Evolutionary conservation across 805 yeast genomes (phyloP).

Genomic region (Aciculoconidium aculeatum): DNA sequence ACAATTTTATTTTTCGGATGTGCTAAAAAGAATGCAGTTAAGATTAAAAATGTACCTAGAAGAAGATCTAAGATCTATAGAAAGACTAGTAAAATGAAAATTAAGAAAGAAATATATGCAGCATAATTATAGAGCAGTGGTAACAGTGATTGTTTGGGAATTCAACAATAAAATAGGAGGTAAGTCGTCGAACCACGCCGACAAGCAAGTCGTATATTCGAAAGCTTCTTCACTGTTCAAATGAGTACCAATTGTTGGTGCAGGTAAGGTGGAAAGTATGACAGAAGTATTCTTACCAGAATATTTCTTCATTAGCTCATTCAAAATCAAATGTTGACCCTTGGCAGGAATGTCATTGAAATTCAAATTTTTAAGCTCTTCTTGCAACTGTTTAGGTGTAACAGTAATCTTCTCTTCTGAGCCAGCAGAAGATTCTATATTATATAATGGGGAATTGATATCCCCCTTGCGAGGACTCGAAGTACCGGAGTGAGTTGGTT

Average conservation of each 20-base stretch:
- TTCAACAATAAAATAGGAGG: conserved; percentile 83
- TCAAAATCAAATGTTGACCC: conserved; percentile 84
- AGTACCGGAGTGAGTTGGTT: conserved; percentile 4
- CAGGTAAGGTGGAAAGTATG: conserved; percentile 84
- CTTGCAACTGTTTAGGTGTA: conserved; percentile 31
- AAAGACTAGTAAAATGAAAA: not conserved
- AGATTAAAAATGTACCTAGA: not conserved
- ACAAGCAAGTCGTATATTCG: conserved; percentile 70
- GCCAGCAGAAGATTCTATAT: conserved; percentile 4
- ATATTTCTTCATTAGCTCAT: conserved; percentile 69
- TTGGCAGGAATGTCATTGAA: conserved; percentile 88
- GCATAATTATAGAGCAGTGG: conserved; percentile 67
- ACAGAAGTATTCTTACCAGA: conserved; percentile 61
- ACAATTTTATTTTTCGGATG: too few species aligned
- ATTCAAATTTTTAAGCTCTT: conserved; percentile 36
- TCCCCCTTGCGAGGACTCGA: too few species aligned
- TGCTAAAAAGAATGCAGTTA: not conserved
- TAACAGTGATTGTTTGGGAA: conserved; percentile 93
- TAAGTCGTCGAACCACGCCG: conserved; percentile 73
- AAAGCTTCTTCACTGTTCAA: conserved; percentile 58
- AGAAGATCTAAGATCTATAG: not conserved
- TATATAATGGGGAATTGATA: conserved; percentile 9
- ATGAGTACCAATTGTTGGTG: conserved; percentile 82
- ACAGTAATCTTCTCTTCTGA: conserved; percentile 20
- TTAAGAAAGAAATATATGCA: not conserved